Conservation (phyloP, 73 alveolate species). For the Paramecium sonneborni region DNA sequence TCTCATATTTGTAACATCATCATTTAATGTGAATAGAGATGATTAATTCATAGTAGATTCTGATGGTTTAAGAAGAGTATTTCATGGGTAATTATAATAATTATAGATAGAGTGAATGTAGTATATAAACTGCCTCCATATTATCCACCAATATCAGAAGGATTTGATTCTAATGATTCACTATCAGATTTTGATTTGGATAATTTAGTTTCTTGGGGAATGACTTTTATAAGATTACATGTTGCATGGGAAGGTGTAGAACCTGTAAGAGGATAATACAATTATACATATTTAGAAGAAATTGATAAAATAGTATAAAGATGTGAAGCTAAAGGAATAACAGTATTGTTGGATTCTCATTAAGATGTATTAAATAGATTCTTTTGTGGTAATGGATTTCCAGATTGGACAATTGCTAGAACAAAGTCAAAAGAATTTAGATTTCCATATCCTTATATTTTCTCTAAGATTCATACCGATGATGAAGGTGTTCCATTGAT, state of each 20-base stretch:
- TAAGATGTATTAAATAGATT: constrained; percentile 86
- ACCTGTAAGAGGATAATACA: constrained; percentile 81
- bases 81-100: constrained; percentile 19
- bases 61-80: constrained; percentile 51
- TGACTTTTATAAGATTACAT: constrained; percentile 86
- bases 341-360: constrained; percentile 90
- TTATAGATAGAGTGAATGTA: constrained; percentile 79
- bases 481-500: constrained; percentile 69
- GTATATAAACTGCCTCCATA: constrained; percentile 83
- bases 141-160: constrained; percentile 81
- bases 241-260: constrained; percentile 96
- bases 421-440: neutral
- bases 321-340: constrained; percentile 84
- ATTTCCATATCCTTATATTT: constrained; percentile 58
- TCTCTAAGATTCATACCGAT: constrained; percentile 63
- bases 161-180: constrained; percentile 86
- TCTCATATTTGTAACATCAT: neutral
- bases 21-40: constrained; percentile 3
- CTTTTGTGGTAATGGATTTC: constrained; percentile 95
- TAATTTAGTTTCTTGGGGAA: constrained; percentile 83
- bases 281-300: constrained; percentile 83
- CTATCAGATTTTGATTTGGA: constrained; percentile 77
- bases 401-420: constrained; percentile 82
- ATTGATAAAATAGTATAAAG: constrained; percentile 78
- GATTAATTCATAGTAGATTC: constrained; percentile 17